Evolutionary conservation across 352 stramenopile species (phyloP).

Genomic region (Peronospora farinosa): DNA sequence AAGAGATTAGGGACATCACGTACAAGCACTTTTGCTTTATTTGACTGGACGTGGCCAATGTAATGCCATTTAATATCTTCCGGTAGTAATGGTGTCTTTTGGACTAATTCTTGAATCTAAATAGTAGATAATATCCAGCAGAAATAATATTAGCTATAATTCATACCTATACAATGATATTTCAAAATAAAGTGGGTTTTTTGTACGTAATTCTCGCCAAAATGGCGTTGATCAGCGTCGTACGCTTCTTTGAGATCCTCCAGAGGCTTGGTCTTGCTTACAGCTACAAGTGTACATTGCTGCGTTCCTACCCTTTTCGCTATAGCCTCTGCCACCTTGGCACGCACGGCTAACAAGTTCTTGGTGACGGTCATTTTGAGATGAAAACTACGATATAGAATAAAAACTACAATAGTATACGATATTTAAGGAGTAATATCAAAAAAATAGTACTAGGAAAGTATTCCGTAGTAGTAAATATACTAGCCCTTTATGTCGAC

Average conservation of each 20-base stretch:
- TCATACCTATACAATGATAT: not conserved
- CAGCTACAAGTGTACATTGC: slow-evolving; percentile 85
- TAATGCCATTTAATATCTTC: slow-evolving; percentile 95
- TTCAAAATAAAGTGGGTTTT: slow-evolving; percentile 17
- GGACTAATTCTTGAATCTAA: slow-evolving; percentile 93
- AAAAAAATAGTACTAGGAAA: no score
- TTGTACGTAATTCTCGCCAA: slow-evolving; percentile 99
- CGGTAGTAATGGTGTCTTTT: slow-evolving; percentile 89
- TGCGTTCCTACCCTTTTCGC: slow-evolving; percentile 47
- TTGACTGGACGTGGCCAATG: slow-evolving; percentile 97
- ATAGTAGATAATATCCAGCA: no score
- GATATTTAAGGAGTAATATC: no score
- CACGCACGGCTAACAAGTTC: slow-evolving; percentile 58
- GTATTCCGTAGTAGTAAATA: no score
- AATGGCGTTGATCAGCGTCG: slow-evolving; percentile 88
- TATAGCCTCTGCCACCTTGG: slow-evolving; percentile 52
- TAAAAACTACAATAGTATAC: not conserved
- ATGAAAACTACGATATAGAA: not conserved
- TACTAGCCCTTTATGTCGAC: slow-evolving; percentile 11
- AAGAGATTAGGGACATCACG: slow-evolving; percentile 89
- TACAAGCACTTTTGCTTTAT: slow-evolving; percentile 93
- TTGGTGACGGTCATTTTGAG: slow-evolving; percentile 35
- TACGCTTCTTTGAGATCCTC: slow-evolving; percentile 86
- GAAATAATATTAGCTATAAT: no score
- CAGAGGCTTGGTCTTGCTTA: slow-evolving; percentile 93